Percentiles rank a stretch among this genome's conserved stretches.
These are phyloP conservation scores for Calonectria hongkongensis DNA, from an alignment of 2,329 filamentous ascomycete species.

Conservation along the genomic window DNA sequence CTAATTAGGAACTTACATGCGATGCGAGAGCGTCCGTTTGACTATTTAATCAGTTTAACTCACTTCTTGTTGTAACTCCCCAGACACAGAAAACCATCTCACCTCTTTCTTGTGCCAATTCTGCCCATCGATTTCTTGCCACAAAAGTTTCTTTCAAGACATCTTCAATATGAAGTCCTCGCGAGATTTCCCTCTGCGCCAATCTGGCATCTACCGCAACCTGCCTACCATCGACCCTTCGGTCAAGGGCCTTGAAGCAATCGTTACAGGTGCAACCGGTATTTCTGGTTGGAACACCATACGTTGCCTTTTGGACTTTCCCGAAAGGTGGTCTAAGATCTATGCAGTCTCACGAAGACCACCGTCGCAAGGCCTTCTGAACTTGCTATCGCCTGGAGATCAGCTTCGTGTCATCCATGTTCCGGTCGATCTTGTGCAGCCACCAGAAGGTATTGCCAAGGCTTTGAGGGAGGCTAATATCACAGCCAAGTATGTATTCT, in stretches of 20 bases:
- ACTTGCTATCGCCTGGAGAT: neutral
- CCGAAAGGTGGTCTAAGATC: neutral
- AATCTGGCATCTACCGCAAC: neutral
- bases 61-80: no score
- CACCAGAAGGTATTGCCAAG: neutral
- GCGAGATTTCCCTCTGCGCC: neutral
- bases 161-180: no score
- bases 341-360: neutral
- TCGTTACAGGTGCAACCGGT: neutral
- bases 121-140: no score
- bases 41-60: no score
- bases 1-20: no score
- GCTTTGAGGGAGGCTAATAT: neutral
- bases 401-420: neutral
- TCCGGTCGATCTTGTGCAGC: neutral
- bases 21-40: no score
- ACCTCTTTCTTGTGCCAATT: no score
- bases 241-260: neutral
- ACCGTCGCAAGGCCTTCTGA: neutral
- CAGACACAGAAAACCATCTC: no score
- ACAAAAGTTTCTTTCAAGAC: neutral
- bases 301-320: neutral
- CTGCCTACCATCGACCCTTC: neutral
- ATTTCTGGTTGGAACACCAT: neutral
- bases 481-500: neutral